These are phyloP conservation scores for Termitomyces sp. DNA, from an alignment of 768 basidiomycete species.

Conservation along the genomic window DNA sequence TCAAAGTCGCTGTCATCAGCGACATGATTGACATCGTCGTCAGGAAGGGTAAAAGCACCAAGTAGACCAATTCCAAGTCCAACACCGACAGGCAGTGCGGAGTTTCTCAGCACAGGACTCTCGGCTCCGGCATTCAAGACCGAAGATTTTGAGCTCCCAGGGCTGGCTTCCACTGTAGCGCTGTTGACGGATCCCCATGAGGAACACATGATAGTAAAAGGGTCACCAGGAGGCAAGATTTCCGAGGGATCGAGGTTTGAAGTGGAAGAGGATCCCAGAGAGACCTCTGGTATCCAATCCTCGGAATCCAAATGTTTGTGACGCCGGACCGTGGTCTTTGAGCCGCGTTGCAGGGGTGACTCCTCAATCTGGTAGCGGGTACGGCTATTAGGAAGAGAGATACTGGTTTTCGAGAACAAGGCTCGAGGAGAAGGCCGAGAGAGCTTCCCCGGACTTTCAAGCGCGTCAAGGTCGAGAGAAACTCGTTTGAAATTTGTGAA, in stretches of 20 bases:
- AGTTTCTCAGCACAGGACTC: slow-evolving; percentile 53
- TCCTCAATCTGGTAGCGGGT: slow-evolving; percentile 35
- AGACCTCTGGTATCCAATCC: slow-evolving; percentile 37
- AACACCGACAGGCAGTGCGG: slow-evolving; percentile 28
- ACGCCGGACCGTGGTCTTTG: slow-evolving; percentile 12
- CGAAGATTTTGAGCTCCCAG: slow-evolving; percentile 23
- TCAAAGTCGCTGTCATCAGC: slow-evolving; percentile 29
- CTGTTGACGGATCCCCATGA: slow-evolving; percentile 31
- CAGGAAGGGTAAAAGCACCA: slow-evolving; percentile 49
- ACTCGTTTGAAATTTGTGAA: slow-evolving; percentile 16
- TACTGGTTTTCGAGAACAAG: slow-evolving; percentile 30
- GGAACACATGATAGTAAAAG: slow-evolving; percentile 44
- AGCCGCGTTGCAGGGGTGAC: slow-evolving; percentile 42
- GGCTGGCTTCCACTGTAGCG: slow-evolving; percentile 12
- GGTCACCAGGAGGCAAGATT: slow-evolving; percentile 31
- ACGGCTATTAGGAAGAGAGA: slow-evolving; percentile 28
- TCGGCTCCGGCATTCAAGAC: slow-evolving; percentile 35
- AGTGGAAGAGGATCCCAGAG: slow-evolving; percentile 19
- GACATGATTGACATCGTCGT: slow-evolving; percentile 22
- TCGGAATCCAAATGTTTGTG: slow-evolving; percentile 31
- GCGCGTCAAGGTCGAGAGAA: slow-evolving; percentile 24
- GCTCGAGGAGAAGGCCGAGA: slow-evolving; percentile 36
- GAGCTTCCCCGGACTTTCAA: slow-evolving; percentile 27
- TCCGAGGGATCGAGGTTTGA: slow-evolving; percentile 16
- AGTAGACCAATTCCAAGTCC: slow-evolving; percentile 52